Evolutionary conservation across 2,329 filamentous ascomycete genomes (phyloP).

Genomic region (Xylariaceae sp.): DNA sequence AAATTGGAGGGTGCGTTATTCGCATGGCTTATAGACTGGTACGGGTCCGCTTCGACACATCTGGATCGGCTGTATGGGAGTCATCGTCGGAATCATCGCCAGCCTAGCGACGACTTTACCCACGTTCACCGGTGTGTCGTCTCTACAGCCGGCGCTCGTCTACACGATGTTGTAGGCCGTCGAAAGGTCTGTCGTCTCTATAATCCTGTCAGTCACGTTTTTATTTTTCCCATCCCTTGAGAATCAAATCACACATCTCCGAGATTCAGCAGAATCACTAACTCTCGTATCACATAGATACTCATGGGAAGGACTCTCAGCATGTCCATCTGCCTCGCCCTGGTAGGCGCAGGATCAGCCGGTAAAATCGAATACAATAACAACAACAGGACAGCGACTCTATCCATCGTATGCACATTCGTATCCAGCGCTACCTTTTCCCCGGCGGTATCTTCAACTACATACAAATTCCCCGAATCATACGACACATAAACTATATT

Average conservation of each 20-base stretch:
- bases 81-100: constrained; percentile 45
- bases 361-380: constrained; percentile 33
- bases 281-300: constrained; percentile 18
- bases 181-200: constrained; percentile 25
- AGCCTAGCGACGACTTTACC: constrained; percentile 39
- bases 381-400: constrained; percentile 30
- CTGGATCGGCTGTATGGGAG: constrained; percentile 41
- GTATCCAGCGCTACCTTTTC: constrained; percentile 35
- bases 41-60: constrained; percentile 39
- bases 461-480: no score
- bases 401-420: constrained; percentile 37
- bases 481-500: not conserved
- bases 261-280: not conserved
- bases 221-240: no score
- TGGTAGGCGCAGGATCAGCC: constrained; percentile 35
- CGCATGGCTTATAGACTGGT: constrained; percentile 40
- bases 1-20: constrained; percentile 39
- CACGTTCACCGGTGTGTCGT: constrained; percentile 48
- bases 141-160: constrained; percentile 36
- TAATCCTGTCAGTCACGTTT: not conserved
- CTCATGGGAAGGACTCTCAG: constrained; percentile 34
- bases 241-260: not conserved
- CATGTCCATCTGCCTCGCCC: constrained; percentile 34
- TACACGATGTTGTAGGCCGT: constrained; percentile 38
- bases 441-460: constrained; percentile 16